phyloP scores from a whole-genome alignment of 192 early-diverging fungal genomes.

The Rhizoclosmatium sp. region DNA sequence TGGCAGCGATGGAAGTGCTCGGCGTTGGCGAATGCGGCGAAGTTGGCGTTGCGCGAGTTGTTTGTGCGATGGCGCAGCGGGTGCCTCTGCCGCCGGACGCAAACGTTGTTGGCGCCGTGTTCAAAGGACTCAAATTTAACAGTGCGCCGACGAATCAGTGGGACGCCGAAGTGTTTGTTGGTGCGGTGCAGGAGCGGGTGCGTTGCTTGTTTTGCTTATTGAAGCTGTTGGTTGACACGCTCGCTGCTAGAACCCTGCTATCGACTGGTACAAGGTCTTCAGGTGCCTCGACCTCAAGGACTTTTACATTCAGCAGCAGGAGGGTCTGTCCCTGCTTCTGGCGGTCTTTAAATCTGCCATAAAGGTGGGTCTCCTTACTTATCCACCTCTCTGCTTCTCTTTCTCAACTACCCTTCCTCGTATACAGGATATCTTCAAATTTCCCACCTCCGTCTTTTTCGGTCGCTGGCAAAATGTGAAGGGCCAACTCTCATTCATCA shows the following conservation, averaged over 20 bases:
- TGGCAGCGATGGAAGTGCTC: background rate
- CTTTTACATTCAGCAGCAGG: constrained; percentile 61
- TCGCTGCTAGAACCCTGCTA: constrained; percentile 56
- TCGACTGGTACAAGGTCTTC: constrained; percentile 73
- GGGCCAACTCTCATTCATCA: constrained; percentile 75
- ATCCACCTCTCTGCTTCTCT: background rate
- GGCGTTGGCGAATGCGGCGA: constrained; percentile 22
- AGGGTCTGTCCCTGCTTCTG: constrained; percentile 69
- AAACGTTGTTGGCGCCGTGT: constrained; percentile 42
- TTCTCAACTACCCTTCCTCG: background rate
- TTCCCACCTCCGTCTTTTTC: constrained; percentile 76
- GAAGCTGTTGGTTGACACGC: too few relatives aligned
- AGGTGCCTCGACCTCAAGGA: constrained; percentile 70
- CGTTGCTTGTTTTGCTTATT: too few relatives aligned
- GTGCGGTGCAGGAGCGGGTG: constrained; percentile 59
- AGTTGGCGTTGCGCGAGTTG: constrained; percentile 58
- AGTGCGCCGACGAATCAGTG: constrained; percentile 41
- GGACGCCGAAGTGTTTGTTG: constrained; percentile 71
- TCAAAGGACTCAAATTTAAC: constrained; percentile 42
- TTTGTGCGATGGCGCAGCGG: constrained; percentile 72
- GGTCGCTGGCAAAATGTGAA: constrained; percentile 76
- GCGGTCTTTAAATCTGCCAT: constrained; percentile 63
- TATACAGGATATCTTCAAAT: constrained; percentile 68
- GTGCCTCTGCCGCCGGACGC: constrained; percentile 38
- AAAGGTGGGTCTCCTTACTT: constrained; percentile 50